Base-by-base conservation (phyloP, 2,329 filamentous ascomycete species). In the Epichloe aotearoae region DNA sequence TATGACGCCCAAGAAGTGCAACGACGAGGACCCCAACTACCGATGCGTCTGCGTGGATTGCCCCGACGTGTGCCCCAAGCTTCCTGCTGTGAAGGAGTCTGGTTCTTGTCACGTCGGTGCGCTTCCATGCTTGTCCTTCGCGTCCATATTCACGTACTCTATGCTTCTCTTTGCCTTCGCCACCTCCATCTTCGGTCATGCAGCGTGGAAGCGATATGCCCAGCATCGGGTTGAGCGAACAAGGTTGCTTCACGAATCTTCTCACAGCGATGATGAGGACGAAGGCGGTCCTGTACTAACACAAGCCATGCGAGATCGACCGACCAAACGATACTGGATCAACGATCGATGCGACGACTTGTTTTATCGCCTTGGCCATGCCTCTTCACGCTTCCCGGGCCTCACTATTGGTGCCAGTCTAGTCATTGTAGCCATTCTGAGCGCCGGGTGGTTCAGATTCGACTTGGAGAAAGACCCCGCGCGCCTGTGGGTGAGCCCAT, bases 31-130 rank as follows among this genome's bases (percentile, higher is more conserved):
- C 58, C 82, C 88, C 51, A 77, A 79, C 54, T 97, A 88, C 67
- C 81, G 88, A 52, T 98, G 93, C 66, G 87, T 91, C 48, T 98
- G 93, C 60, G 83, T 97, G 39, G 93, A 98, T 65, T 98, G 93
- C 60, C 87, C 85, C 0, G 82, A 78, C 1, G 84, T 93, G 2
- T 98, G 93, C 61, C 87, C 90, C 0, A 80, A 82, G 58, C 76
- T 98, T 17, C 86, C 89, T 0, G 81, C 80, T 3, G 78, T 97
- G n/a, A 72, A 82, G 50, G 73, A 84, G 50, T 72, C 75, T 2
- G 75, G 82, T 49, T 77, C 82, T 26, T 98, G 93, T 66, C 79
- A 84, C 57, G 89, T 98, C 40, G 93, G 93, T 43, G 68, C 83
- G 6, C 71, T 98, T n/a, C 91, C 91, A 0, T 98, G 94, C 61